phyloP scores from a whole-genome alignment of 768 basidiomycete genomes.

The Leccinum subtestaceum region DNA sequence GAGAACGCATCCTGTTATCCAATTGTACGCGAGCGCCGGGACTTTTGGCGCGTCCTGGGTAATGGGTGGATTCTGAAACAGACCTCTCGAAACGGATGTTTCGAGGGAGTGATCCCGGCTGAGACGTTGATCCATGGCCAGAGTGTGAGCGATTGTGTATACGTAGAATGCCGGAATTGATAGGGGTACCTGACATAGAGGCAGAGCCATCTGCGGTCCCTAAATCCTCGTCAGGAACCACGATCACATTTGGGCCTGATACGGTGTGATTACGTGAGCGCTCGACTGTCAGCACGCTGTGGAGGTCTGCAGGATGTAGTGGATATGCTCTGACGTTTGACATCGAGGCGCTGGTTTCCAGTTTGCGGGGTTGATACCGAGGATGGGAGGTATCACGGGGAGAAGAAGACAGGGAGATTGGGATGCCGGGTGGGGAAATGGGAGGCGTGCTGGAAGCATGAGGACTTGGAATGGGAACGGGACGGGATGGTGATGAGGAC shows the following conservation, averaged over 20 bases:
- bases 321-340: constrained; percentile 24
- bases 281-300: constrained; percentile 39
- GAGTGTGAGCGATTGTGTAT: constrained; percentile 39
- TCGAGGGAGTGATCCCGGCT: constrained; percentile 25
- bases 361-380: constrained; percentile 20
- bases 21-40: constrained; percentile 24
- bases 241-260: constrained; percentile 30
- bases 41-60: constrained; percentile 28
- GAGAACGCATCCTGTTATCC: constrained; percentile 26
- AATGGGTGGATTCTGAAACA: constrained; percentile 25
- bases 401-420: constrained; percentile 27
- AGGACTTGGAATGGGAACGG: constrained; percentile 23
- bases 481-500: constrained; percentile 26
- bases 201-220: constrained; percentile 19
- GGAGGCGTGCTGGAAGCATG: constrained; percentile 20
- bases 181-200: constrained; percentile 27
- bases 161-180: constrained; percentile 38
- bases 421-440: constrained; percentile 29
- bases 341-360: constrained; percentile 24
- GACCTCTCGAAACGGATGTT: constrained; percentile 35
- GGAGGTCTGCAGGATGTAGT: constrained; percentile 48
- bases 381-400: constrained; percentile 26
- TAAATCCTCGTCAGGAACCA: constrained; percentile 25
- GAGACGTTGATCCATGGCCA: constrained; percentile 25
- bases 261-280: constrained; percentile 36